Evolutionary conservation across 805 yeast species (phyloP).

Genomic region (Pichia exigua): DNA sequence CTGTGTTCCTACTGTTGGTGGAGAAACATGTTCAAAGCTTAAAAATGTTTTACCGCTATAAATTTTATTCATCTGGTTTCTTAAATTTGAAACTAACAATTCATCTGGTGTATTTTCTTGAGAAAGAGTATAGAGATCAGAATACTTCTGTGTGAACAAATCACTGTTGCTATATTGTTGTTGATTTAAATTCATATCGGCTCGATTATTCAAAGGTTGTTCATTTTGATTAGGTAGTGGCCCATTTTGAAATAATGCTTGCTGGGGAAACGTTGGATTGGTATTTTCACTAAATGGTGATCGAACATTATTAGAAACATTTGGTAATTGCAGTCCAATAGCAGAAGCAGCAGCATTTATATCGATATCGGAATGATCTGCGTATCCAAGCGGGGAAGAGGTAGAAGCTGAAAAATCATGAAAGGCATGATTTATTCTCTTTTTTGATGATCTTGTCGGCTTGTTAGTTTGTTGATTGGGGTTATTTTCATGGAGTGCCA

Average conservation of each 20-base stretch:
- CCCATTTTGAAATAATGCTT: not conserved
- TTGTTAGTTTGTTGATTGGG: not conserved
- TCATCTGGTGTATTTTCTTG: conserved; percentile 11
- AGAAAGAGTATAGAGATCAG: conserved; percentile 5
- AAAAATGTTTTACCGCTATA: conserved; percentile 42
- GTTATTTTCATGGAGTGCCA: conserved; percentile 4
- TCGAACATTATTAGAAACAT: not conserved
- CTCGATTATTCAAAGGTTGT: not conserved
- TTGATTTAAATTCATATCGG: not conserved
- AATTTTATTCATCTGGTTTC: conserved; percentile 28
- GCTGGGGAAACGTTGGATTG: not conserved
- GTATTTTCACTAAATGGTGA: not conserved
- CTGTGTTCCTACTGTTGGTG: conserved; percentile 76
- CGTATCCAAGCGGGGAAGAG: not conserved
- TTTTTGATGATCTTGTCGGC: conserved; percentile 10
- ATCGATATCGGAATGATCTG: conserved; percentile 16
- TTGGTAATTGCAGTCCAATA: conserved; percentile 19
- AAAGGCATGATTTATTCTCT: conserved; percentile 23
- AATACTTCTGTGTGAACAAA: not conserved
- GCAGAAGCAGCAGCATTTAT: conserved; percentile 28
- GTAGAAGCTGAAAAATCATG: conserved; percentile 17
- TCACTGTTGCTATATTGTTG: not conserved
- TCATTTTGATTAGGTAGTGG: not conserved
- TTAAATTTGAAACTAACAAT: conserved; percentile 33
- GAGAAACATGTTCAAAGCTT: conserved; percentile 69